A percentile compares a stretch with the other conserved stretches of the same genome.
Conservation (phyloP, 805 yeast genomes). For the Debaryomyces maramus region DNA sequence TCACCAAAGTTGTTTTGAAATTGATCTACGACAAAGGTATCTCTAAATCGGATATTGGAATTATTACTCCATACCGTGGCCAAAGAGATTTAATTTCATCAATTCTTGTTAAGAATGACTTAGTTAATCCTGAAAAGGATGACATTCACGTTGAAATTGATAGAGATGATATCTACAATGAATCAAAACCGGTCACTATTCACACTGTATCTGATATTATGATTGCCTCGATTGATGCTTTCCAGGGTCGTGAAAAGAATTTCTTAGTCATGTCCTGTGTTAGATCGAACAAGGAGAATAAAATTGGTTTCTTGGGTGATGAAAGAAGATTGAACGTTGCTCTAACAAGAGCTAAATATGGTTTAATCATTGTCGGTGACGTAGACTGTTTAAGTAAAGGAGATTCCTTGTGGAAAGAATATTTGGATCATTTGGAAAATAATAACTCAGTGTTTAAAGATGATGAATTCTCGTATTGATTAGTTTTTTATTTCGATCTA, state of each 20-base stretch:
- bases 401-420: slow-evolving; percentile 50
- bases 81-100: slow-evolving; percentile 65
- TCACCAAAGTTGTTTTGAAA: slow-evolving; percentile 48
- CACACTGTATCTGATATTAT: slow-evolving; percentile 47
- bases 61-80: slow-evolving; percentile 76
- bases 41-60: slow-evolving; percentile 52
- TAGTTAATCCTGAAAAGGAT: slow-evolving; percentile 55
- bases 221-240: slow-evolving; percentile 63
- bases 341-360: slow-evolving; percentile 82
- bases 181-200: slow-evolving; percentile 48
- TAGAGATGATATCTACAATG: slow-evolving; percentile 55
- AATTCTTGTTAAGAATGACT: slow-evolving; percentile 45
- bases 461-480: slow-evolving; percentile 11
- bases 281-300: slow-evolving; percentile 66
- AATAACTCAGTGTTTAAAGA: slow-evolving; percentile 29
- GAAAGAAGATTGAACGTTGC: slow-evolving; percentile 89
- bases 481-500: neutral
- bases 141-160: slow-evolving; percentile 55
- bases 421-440: slow-evolving; percentile 40
- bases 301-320: slow-evolving; percentile 82
- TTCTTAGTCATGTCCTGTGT: slow-evolving; percentile 54
- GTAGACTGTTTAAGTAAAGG: slow-evolving; percentile 46
- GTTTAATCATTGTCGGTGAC: slow-evolving; percentile 52
- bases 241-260: slow-evolving; percentile 60
- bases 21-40: slow-evolving; percentile 57